phyloP scores from a whole-genome alignment of 768 basidiomycete genomes.

The Agaricus blazei region DNA sequence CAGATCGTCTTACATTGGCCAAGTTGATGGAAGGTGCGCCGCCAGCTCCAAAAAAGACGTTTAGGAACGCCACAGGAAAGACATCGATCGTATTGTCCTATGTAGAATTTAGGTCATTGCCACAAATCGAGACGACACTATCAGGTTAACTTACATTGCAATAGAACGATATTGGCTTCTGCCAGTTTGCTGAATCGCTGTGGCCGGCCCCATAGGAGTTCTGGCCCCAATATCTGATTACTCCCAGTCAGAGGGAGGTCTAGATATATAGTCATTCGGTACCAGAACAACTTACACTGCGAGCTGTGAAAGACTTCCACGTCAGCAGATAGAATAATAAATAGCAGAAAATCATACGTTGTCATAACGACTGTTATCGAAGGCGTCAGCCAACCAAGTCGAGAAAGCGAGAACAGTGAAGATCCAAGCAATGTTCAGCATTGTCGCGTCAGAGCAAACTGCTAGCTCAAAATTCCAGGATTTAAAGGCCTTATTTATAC shows the following conservation, averaged over 20 bases:
- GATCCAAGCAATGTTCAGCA: neutral
- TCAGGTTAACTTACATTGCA: conserved; percentile 41
- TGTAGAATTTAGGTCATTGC: neutral
- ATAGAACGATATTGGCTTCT: conserved; percentile 59
- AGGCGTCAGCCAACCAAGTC: conserved; percentile 26
- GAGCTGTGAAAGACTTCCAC: conserved; percentile 29
- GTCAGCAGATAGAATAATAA: neutral
- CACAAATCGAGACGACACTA: neutral
- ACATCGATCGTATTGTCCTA: conserved; percentile 66
- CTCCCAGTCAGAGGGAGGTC: neutral
- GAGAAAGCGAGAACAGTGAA: conserved; percentile 2
- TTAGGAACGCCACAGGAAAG: conserved; percentile 65
- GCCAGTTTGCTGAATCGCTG: conserved; percentile 46
- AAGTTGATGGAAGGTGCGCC: conserved; percentile 61
- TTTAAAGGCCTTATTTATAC: neutral
- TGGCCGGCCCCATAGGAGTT: conserved; percentile 65
- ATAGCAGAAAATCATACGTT: conserved; percentile 42
- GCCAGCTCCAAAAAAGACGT: conserved; percentile 61
- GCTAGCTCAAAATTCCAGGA: neutral
- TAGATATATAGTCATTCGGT: neutral
- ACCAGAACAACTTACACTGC: conserved; percentile 42
- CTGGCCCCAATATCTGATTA: conserved; percentile 65
- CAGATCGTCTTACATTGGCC: conserved; percentile 45
- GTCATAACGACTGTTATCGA: conserved; percentile 55
- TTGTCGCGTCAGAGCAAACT: neutral